Evolutionary conservation across 1,284 basidiomycete genomes (phyloP), one percentile per base, ranked within the genome.

Genomic region (Meripilus lineatus): DNA sequence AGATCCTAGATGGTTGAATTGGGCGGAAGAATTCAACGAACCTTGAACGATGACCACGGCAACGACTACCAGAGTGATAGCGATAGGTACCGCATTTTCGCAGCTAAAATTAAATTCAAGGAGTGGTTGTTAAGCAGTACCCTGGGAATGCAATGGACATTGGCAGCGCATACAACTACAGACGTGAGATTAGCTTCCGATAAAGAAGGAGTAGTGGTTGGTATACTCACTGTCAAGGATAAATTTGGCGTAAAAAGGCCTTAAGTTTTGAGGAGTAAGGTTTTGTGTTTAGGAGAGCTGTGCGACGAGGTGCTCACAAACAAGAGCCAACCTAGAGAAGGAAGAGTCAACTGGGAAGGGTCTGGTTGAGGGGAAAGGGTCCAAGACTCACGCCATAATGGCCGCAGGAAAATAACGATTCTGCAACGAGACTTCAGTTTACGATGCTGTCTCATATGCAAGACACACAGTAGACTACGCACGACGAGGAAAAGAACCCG

Each of bases 401-500:
- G n/a, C 10, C n/a, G 28, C 10, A 10, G 28, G 28, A n/a, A 30
- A 10, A 30, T 62, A 62, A 26, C 58, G 56, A 46, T 59, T 62
- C 60, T 52, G 30, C n/a, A n/a, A n/a, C n/a, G n/a, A 30, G 28
- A 30, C 10, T n/a, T n/a, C 10, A 30, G 28, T 8, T 30, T 8
- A 30, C 10, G n/a, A 13, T 4, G 5, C 24, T 5, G n/a, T n/a
- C n/a, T 11, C 4, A 5, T 25, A 4, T 23, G 3, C 28, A 33
- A 20, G 21, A 21, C 14, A 11, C 14, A 14, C 8, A 13, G 28
- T 10, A 30, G 10, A n/a, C 8, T 30, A 45, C 55, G 37, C 26
- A 62, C 60, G 36, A 55, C 11, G 24, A 62, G 51, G 44, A 55
- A 62, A 11, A 62, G 36, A 21, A 54, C 39, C 10, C 54, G 52